Evolutionary conservation across 805 yeast genomes (phyloP).

Genomic region (Metschnikowia kunwiensis): DNA sequence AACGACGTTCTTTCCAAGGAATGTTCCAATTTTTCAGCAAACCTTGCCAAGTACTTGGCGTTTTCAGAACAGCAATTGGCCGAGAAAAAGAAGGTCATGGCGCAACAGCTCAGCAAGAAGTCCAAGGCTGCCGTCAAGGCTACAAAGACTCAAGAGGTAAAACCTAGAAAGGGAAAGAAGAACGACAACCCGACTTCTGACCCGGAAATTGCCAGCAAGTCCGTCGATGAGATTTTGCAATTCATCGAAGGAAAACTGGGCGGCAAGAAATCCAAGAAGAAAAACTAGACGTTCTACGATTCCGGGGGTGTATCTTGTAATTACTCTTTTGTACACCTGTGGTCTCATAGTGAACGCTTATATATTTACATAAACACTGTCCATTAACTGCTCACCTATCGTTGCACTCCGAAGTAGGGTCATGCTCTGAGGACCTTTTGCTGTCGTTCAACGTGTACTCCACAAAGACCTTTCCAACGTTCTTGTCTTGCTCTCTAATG

Average conservation of each 20-base stretch:
- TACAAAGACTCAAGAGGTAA: constrained; percentile 19
- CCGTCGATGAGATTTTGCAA: constrained; percentile 68
- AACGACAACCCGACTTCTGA: constrained; percentile 26
- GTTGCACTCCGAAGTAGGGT: no score
- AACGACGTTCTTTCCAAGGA: constrained; percentile 67
- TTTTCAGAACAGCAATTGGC: constrained; percentile 40
- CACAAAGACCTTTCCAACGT: constrained; percentile 18
- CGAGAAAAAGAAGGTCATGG: constrained; percentile 26
- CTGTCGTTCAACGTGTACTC: constrained; percentile 11
- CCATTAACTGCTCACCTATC: no score
- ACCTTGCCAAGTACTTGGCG: constrained; percentile 49
- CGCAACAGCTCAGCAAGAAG: constrained; percentile 19
- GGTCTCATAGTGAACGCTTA: background rate
- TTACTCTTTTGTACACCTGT: constrained; percentile 5
- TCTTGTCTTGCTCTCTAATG: constrained; percentile 12
- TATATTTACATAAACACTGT: no score
- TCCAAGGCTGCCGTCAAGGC: constrained; percentile 20
- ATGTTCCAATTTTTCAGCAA: constrained; percentile 59
- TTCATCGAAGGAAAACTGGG: constrained; percentile 59
- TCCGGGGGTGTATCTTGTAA: constrained; percentile 8
- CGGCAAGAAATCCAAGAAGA: constrained; percentile 23
- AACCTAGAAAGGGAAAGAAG: constrained; percentile 17
- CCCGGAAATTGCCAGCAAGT: constrained; percentile 58
- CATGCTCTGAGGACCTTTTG: no score
- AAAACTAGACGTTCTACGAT: constrained; percentile 6